These are phyloP conservation scores for Ascomycota sp. DNA, from an alignment of 2,329 filamentous ascomycete species.

Conservation along the genomic window DNA sequence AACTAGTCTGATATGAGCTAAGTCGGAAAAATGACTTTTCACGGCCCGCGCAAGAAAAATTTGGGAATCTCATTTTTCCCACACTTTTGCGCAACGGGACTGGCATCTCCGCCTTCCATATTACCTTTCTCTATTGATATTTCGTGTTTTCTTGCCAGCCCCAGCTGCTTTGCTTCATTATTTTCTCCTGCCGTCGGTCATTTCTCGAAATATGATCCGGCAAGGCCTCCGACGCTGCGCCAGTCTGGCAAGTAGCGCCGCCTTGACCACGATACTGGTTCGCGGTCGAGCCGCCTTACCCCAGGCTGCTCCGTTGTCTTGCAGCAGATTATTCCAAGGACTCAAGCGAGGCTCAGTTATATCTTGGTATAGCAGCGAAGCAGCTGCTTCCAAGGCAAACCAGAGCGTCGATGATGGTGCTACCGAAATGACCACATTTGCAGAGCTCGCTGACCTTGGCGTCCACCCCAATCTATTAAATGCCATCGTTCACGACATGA, in stretches of 20 bases:
- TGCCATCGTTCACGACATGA: conserved; percentile 52
- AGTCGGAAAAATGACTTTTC: too few species aligned
- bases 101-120: too few species aligned
- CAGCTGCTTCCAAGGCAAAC: conserved; percentile 9
- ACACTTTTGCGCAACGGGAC: too few species aligned
- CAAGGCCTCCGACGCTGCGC: conserved; percentile 19
- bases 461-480: conserved; percentile 46
- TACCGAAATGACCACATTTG: conserved; percentile 18
- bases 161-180: too few species aligned
- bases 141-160: too few species aligned
- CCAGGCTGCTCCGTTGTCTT: conserved; percentile 6
- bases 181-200: too few species aligned
- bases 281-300: conserved; percentile 10
- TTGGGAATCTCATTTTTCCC: too few species aligned
- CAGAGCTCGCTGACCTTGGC: conserved; percentile 21
- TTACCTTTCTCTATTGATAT: too few species aligned
- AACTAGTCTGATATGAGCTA: too few species aligned
- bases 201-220: conserved; percentile 16
- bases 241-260: conserved; percentile 13
- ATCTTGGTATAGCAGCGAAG: conserved; percentile 20
- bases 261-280: conserved; percentile 9
- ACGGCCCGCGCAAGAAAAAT: too few species aligned
- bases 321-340: conserved; percentile 5
- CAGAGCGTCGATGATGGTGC: conserved; percentile 2
- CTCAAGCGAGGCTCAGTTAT: conserved; percentile 4